Conservation (phyloP, 2,329 filamentous ascomycete genomes). For the Bipolaris sorokiniana region DNA sequence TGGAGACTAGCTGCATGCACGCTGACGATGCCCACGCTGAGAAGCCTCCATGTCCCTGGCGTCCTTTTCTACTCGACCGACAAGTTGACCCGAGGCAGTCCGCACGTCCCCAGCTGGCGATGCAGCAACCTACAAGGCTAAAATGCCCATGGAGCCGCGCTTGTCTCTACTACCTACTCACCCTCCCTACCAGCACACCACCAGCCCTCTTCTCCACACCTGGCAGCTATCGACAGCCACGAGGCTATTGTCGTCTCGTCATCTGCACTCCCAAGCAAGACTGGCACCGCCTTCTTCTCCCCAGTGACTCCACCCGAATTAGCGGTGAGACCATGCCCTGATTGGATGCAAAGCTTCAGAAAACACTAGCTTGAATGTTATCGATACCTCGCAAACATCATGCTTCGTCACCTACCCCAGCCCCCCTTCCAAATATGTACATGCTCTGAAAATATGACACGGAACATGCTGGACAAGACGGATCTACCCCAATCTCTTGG, state of each 20-base stretch:
- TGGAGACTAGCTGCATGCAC: slow-evolving; percentile 24
- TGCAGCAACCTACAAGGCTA: neutral
- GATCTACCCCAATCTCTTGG: neutral
- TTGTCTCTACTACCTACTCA: neutral
- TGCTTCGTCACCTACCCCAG: slow-evolving; percentile 26
- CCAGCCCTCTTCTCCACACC: slow-evolving; percentile 1
- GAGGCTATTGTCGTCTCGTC: slow-evolving; percentile 30
- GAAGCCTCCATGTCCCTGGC: slow-evolving; percentile 18
- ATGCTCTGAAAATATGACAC: slow-evolving; percentile 15
- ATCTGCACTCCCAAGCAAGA: slow-evolving; percentile 28
- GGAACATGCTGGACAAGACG: neutral
- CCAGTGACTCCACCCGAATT: slow-evolving; percentile 32
- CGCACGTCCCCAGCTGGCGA: slow-evolving; percentile 20
- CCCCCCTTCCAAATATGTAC: slow-evolving; percentile 21
- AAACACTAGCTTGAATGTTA: slow-evolving; percentile 32
- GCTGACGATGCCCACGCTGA: slow-evolving; percentile 25
- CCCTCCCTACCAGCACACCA: slow-evolving; percentile 2
- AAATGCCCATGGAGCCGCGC: neutral
- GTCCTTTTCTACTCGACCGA: slow-evolving; percentile 14
- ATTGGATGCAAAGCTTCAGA: slow-evolving; percentile 36
- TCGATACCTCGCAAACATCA: slow-evolving; percentile 26
- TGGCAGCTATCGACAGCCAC: slow-evolving; percentile 7
- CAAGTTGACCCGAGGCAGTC: slow-evolving; percentile 18
- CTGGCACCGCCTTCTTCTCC: slow-evolving; percentile 39
- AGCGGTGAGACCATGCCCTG: slow-evolving; percentile 41